Base-by-base conservation (phyloP, 1,139 yeast genomes). In the Blastobotrys arbuscula region DNA sequence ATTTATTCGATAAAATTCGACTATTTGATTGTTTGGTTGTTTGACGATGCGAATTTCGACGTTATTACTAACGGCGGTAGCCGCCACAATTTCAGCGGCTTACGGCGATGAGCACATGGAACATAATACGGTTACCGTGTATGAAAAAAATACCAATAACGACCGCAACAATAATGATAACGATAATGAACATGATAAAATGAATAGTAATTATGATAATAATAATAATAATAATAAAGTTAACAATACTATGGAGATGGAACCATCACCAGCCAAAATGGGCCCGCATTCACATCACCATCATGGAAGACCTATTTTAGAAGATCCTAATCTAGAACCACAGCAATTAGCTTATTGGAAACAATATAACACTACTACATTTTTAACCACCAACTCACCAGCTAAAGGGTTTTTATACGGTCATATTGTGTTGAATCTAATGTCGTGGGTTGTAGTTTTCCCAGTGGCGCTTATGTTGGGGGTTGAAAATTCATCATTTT, bases 271-370 rank as follows among this genome's bases (percentile, higher is more conserved):
- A 2, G 60, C 57, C 20, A 53, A 62, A 6, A 58, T 58, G 57
- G 55, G 55, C n/a, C 26, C 31, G 5, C 48, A 49, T 43, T 50
- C 52, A 26, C 59, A 53, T 42, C 62, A 55, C 42, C 59, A 69
- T 50, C 96, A 88, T 60, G 96, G 96, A 0, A 64, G 77, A 52
- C 92, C 96, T 0, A 85, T 89, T 39, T 71, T 89, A 42, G 72
- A 85, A 45, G 57, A 65, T 51, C 84, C 87, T 1, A 61, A 78
- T 26, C 71, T 89, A 44, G 74, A 81, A 36, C 85, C 92, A 0
- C 84, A 80, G 48, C 96, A 89, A 65, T 71, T 80, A 49, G 65
- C 75, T 23, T 89, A 75, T 65, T 90, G 97, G 97, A 82, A 81
- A 49, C 65, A 67, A 35, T 90, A 88, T 67, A 80, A 85, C 60